These are phyloP conservation scores for Chondrus crispus DNA, from an alignment of 23 red algal species.

Conservation along the genomic window DNA sequence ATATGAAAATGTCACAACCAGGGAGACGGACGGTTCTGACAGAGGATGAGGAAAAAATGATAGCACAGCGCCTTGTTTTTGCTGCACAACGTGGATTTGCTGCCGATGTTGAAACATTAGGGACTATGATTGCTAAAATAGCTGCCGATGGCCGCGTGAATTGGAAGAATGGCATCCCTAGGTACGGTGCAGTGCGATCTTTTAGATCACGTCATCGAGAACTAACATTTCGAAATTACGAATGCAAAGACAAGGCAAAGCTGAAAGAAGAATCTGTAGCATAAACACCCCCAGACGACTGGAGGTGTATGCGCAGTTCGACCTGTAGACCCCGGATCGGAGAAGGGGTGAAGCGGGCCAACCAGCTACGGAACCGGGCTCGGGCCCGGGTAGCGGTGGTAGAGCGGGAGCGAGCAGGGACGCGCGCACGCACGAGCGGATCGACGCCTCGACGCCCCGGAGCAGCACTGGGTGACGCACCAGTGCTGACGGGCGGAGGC, in stretches of 20 bases:
- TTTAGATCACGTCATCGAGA: slow-evolving; percentile 24
- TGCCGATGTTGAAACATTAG: background rate
- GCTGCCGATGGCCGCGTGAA: background rate
- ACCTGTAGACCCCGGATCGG: no score
- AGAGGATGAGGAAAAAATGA: background rate
- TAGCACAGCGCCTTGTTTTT: background rate
- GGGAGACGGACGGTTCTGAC: background rate
- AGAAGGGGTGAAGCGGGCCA: no score
- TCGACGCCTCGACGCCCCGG: no score
- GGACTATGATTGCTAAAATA: background rate
- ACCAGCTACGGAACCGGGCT: no score
- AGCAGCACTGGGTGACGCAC: no score
- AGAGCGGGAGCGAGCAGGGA: no score
- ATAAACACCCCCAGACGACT: no score
- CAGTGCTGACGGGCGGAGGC: no score
- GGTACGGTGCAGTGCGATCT: background rate
- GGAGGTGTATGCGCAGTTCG: no score
- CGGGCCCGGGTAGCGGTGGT: no score
- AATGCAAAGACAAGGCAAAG: slow-evolving; percentile 16
- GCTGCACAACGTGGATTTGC: background rate
- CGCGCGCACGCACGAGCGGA: no score
- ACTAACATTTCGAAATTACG: background rate
- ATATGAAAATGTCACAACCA: no score
- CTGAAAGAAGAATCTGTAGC: slow-evolving; percentile 10
- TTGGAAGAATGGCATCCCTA: background rate